Evolutionary conservation across 441 rosid species (phyloP).

Genomic region (Arabidopsis hybrid): DNA sequence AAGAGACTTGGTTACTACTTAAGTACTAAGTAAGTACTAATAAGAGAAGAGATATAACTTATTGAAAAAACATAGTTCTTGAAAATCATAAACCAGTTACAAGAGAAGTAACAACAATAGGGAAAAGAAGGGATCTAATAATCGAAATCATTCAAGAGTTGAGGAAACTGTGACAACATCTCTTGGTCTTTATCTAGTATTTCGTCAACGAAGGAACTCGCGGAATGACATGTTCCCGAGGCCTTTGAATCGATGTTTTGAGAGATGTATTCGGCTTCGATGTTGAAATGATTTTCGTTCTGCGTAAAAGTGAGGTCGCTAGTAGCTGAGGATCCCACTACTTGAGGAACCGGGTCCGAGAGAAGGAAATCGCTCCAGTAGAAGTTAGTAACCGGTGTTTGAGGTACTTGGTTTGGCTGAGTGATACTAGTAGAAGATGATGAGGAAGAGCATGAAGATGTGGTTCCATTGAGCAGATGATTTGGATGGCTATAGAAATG

Average conservation of each 20-base stretch:
- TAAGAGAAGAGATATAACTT: background rate
- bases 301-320: conserved; percentile 38
- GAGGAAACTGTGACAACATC: conserved; percentile 61
- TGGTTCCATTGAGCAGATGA: conserved; percentile 48
- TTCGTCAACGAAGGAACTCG: conserved; percentile 66
- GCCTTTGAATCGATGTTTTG: conserved; percentile 41
- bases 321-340: conserved; percentile 40
- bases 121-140: conserved; percentile 25
- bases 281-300: conserved; percentile 14
- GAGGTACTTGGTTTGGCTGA: conserved; percentile 40
- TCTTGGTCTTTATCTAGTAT: conserved; percentile 71
- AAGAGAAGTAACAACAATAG: conserved; percentile 24
- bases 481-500: conserved; percentile 37
- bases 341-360: conserved; percentile 48
- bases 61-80: conserved; percentile 9
- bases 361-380: conserved; percentile 64
- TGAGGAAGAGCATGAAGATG: conserved; percentile 72
- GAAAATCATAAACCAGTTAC: conserved; percentile 3
- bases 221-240: conserved; percentile 38
- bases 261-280: conserved; percentile 29
- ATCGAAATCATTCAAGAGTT: conserved; percentile 58
- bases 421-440: conserved; percentile 56
- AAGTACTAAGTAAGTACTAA: too few species aligned
- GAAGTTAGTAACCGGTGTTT: conserved; percentile 47
- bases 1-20: background rate